Evolutionary conservation across 2,329 filamentous ascomycete species (phyloP), one percentile per base, ranked within the genome.

Genomic region (Furcasterigmium furcatum): DNA sequence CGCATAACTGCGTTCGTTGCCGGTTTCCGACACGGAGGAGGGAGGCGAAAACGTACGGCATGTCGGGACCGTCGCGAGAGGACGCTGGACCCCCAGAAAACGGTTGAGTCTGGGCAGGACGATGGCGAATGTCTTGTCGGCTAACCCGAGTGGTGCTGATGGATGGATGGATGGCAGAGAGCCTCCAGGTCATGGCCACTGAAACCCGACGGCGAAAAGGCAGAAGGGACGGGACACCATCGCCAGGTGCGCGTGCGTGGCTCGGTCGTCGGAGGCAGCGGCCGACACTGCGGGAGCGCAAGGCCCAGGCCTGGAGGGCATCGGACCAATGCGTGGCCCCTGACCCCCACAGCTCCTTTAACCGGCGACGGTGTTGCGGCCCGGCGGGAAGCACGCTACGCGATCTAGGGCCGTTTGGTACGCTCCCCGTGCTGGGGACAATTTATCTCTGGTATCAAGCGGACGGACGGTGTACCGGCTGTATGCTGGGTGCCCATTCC

Each of bases 331-430:
- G 34, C 34, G 34, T 16, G 18, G 18, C n/a, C 16, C n/a, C 34
- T 36, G 34, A 36, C 34, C 34, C 32, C 34, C 34, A 36, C 34
- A 14, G 9, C 40, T n/a, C 40, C 40, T 42, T 42, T 42, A 42
- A 5, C 40, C 40, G 29, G 40, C 29, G 27, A 42, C 40, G 40
- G 40, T 20, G 20, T 22, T 30, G 27, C 40, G 40, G 40, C 27
- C 40, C 40, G 40, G 27, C 40, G 40, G 40, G 40, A 42, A 42
- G 40, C 27, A 21, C 25, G 9, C 34, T 36, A 19, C 34, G 34
- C 30, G 30, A 27, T 27, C 24, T 27, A 27, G 24, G 24, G 24
- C 24, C 24, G 24, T 27, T 27, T 27, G 24, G 24, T 27, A 27
- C 24, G 24, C 24, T 27, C 7, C 24, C 12, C 24, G 24, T 12